Evolutionary conservation across 192 early-diverging fungal species (phyloP).

Genomic region (Coemansia sp.): DNA sequence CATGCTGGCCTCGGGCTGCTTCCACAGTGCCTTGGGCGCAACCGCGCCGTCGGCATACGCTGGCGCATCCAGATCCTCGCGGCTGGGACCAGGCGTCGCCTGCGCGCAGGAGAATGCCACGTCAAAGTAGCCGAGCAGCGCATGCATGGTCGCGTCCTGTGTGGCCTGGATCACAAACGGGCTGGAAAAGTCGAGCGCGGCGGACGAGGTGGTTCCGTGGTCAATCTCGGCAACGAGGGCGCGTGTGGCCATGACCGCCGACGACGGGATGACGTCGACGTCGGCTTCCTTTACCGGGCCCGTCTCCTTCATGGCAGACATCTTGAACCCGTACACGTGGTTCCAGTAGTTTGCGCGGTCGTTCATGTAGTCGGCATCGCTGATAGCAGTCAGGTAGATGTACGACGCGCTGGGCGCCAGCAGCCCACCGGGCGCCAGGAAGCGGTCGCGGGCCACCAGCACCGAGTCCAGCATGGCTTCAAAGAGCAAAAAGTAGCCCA

Average conservation of each 20-base stretch:
- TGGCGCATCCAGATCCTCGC: slow-evolving; percentile 19
- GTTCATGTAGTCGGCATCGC: slow-evolving; percentile 76
- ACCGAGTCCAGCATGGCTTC: slow-evolving; percentile 84
- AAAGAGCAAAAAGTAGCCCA: slow-evolving; percentile 94
- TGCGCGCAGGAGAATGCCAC: slow-evolving; percentile 69
- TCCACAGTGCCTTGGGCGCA: slow-evolving; percentile 25
- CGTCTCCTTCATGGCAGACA: slow-evolving; percentile 79
- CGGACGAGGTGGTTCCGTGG: slow-evolving; percentile 63
- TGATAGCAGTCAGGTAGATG: slow-evolving; percentile 87
- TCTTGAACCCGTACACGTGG: slow-evolving; percentile 93
- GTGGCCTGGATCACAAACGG: slow-evolving; percentile 66
- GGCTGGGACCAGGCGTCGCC: slow-evolving; percentile 26
- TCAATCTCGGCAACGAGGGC: slow-evolving; percentile 71
- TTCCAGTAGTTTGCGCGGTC: slow-evolving; percentile 83
- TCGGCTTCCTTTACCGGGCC: slow-evolving; percentile 65
- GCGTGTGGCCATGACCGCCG: slow-evolving; percentile 66
- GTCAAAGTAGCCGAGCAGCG: slow-evolving; percentile 92
- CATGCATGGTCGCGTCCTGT: slow-evolving; percentile 67
- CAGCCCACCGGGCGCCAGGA: slow-evolving; percentile 89
- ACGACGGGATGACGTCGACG: slow-evolving; percentile 73
- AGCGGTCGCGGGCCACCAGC: slow-evolving; percentile 69
- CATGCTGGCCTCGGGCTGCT: slow-evolving; percentile 29
- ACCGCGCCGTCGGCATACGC: slow-evolving; percentile 10
- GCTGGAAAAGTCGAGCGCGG: slow-evolving; percentile 71
- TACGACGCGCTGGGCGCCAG: slow-evolving; percentile 89